A percentile compares a stretch with the other conserved stretches of the same genome.
Conservation (phyloP, 2,329 filamentous ascomycete species). For the Talaromyces marneffei region DNA sequence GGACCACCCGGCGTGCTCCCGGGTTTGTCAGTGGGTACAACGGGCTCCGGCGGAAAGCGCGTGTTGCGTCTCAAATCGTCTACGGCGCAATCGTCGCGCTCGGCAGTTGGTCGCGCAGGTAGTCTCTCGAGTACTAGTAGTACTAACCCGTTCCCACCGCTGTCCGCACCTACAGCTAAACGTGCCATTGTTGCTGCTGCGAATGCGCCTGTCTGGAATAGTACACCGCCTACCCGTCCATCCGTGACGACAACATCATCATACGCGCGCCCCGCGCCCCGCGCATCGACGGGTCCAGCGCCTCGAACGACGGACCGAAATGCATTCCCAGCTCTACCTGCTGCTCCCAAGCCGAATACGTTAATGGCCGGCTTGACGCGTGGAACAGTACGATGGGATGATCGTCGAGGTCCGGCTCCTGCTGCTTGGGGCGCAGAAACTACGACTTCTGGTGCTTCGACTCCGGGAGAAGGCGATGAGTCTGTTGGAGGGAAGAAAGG, state of each 20-base stretch:
- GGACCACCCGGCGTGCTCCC: conserved; percentile 65
- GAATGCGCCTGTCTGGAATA: conserved; percentile 22
- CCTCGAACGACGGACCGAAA: conserved; percentile 41
- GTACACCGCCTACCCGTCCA: conserved; percentile 19
- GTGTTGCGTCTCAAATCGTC: conserved; percentile 64
- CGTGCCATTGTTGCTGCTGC: conserved; percentile 15
- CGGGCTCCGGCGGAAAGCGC: conserved; percentile 55
- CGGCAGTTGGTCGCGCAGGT: conserved; percentile 56
- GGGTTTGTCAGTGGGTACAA: conserved; percentile 43
- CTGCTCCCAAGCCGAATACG: conserved; percentile 63
- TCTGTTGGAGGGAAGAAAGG: conserved; percentile 30
- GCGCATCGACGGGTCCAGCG: conserved; percentile 15
- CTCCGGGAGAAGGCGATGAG: conserved; percentile 8
- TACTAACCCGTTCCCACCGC: conserved; percentile 43
- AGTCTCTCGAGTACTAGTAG: conserved; percentile 36
- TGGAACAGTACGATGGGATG: conserved; percentile 42
- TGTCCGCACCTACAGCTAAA: conserved; percentile 26
- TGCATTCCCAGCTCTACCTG: conserved; percentile 76
- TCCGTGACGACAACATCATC: conserved; percentile 25
- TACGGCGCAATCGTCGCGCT: conserved; percentile 61
- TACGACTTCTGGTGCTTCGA: conserved; percentile 12
- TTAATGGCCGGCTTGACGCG: conserved; percentile 46
- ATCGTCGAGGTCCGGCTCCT: conserved; percentile 28
- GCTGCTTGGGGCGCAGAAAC: conserved; percentile 34
- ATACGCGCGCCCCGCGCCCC: conserved; percentile 20